Conservation (phyloP, 140 eudicot species). For the Artemisia princeps region DNA sequence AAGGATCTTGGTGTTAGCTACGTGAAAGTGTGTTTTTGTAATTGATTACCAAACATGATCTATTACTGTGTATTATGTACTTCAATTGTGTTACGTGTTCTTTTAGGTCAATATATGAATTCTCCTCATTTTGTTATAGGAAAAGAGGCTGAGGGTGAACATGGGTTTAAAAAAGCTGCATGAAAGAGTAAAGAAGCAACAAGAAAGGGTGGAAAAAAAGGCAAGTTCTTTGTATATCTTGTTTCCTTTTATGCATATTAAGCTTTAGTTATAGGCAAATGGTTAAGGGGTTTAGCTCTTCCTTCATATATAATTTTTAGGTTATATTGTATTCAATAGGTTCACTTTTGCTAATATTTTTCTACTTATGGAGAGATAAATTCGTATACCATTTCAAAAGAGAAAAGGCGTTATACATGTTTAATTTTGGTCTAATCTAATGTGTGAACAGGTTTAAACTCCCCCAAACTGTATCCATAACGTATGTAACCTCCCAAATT, state of each 20-base stretch:
- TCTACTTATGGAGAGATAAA: too few relatives aligned
- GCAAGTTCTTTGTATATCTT: conserved; percentile 18
- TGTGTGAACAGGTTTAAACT: too few relatives aligned
- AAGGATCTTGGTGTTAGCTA: conserved; percentile 93
- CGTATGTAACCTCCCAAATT: too few relatives aligned
- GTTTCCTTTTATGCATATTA: conserved; percentile 4
- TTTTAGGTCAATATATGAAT: conserved; percentile 3
- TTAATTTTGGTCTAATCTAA: too few relatives aligned
- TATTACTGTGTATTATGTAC: conserved; percentile 3
- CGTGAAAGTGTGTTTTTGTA: conserved; percentile 55
- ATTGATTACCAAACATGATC: background rate
- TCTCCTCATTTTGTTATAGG: conserved; percentile 36
- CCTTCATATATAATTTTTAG: background rate
- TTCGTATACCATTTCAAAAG: too few relatives aligned
- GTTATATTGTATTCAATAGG: background rate
- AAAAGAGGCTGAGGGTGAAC: conserved; percentile 78
- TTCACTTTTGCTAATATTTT: too few relatives aligned
- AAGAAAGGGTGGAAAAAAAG: conserved; percentile 81
- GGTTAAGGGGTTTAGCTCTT: background rate
- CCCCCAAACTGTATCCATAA: too few relatives aligned
- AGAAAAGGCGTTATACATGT: too few relatives aligned
- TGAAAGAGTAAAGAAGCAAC: conserved; percentile 89
- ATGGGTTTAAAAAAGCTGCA: conserved; percentile 74
- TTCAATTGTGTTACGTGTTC: background rate
- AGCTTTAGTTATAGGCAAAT: background rate